Evolutionary conservation across 441 rosid species (phyloP).

Genomic region (Lepidium campestre): DNA sequence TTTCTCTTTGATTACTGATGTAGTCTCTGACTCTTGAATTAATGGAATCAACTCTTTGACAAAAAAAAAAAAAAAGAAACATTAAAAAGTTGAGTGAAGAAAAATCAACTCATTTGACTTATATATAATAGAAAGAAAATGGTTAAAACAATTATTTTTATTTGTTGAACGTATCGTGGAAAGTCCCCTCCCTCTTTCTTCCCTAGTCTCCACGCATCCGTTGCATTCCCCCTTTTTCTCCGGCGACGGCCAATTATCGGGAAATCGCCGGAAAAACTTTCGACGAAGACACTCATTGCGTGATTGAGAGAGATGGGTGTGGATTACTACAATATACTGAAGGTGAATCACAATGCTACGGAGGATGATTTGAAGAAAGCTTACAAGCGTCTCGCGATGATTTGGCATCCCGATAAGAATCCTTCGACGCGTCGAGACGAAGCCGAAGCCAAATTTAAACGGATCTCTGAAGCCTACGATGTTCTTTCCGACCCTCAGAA

Average conservation of each 20-base stretch:
- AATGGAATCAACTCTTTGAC: too few relatives aligned
- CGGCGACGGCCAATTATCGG: slow-evolving; percentile 14
- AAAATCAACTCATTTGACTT: too few relatives aligned
- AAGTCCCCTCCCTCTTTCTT: not conserved
- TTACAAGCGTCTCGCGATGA: slow-evolving; percentile 83
- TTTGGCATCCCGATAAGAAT: slow-evolving; percentile 95
- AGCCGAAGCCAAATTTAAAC: slow-evolving; percentile 87
- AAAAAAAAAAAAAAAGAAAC: too few relatives aligned
- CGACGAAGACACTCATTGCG: not conserved
- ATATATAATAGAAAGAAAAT: too few relatives aligned
- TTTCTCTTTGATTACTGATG: too few relatives aligned
- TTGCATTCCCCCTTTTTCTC: not conserved
- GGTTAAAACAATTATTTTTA: not conserved
- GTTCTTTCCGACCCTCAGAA: slow-evolving; percentile 78
- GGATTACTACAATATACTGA: slow-evolving; percentile 70
- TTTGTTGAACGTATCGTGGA: slow-evolving; percentile 1
- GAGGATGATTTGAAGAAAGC: slow-evolving; percentile 80
- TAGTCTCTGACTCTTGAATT: too few relatives aligned
- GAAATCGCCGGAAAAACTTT: not conserved
- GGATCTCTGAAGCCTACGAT: slow-evolving; percentile 85
- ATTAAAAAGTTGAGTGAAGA: too few relatives aligned
- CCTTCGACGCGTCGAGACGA: slow-evolving; percentile 53
- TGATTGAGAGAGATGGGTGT: slow-evolving; percentile 17
- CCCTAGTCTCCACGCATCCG: slow-evolving; percentile 22
- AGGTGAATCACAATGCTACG: slow-evolving; percentile 79